Percentiles rank a stretch among this genome's conserved stretches.
Conservation (phyloP, 169 alveolate species). For the Eimeria mitis region DNA sequence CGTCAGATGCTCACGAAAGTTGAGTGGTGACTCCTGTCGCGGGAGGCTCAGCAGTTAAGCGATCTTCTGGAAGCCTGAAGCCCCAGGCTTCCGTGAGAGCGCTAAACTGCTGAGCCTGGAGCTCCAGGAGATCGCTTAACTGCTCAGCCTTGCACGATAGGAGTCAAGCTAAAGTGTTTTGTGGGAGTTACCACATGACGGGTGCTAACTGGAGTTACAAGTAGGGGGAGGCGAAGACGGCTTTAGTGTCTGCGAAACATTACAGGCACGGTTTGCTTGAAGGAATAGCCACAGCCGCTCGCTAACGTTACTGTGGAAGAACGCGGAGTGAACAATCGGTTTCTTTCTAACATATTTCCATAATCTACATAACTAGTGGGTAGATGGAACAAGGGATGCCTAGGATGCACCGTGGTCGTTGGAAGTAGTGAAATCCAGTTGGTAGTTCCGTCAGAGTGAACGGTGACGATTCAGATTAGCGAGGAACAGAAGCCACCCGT, state of each 20-base stretch:
- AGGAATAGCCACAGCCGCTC: background rate
- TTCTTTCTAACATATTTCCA: background rate
- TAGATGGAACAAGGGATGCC: background rate
- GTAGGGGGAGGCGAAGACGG: background rate
- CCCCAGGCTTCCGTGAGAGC: background rate
- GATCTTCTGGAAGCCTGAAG: background rate
- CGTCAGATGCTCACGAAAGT: background rate
- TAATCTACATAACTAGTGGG: background rate
- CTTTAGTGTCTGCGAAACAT: background rate
- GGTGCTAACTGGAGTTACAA: background rate
- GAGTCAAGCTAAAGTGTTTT: background rate
- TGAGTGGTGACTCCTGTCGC: background rate
- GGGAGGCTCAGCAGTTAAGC: background rate
- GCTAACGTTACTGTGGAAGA: background rate
- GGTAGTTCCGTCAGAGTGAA: background rate
- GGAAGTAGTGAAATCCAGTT: background rate
- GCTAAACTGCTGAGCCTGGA: no score
- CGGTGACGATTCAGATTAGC: background rate
- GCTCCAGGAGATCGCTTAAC: no score
- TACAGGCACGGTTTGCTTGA: background rate
- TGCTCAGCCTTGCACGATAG: no score
- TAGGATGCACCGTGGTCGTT: background rate
- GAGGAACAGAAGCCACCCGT: background rate
- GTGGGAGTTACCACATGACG: background rate
- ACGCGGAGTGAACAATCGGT: background rate